Evolutionary conservation across 2,329 filamentous ascomycete species (phyloP).

Genomic region (Leptographium wingfieldii): DNA sequence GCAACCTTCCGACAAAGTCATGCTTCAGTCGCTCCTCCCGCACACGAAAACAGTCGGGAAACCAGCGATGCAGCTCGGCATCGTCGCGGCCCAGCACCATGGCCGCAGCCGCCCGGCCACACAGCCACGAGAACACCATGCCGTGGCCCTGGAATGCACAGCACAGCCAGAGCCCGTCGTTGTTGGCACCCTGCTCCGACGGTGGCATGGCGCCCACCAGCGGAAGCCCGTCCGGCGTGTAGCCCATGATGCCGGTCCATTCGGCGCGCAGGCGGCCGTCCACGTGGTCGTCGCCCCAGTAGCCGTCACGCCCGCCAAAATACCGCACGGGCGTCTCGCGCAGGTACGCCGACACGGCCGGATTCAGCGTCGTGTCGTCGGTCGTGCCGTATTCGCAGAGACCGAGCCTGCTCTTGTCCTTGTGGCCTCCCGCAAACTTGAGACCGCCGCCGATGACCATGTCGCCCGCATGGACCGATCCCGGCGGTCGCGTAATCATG

Average conservation of each 20-base stretch:
- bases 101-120: slow-evolving; percentile 40
- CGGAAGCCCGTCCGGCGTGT: slow-evolving; percentile 38
- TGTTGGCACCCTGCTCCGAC: slow-evolving; percentile 10
- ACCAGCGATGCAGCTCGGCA: slow-evolving; percentile 30
- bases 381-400: slow-evolving; percentile 39
- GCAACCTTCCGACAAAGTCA: slow-evolving; percentile 21
- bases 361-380: slow-evolving; percentile 40
- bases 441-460: slow-evolving; percentile 52
- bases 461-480: slow-evolving; percentile 29
- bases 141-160: slow-evolving; percentile 55
- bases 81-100: slow-evolving; percentile 33
- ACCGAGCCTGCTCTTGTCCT: slow-evolving; percentile 23
- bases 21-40: slow-evolving; percentile 28
- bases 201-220: slow-evolving; percentile 36
- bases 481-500: slow-evolving; percentile 45
- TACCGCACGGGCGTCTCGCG: slow-evolving; percentile 28
- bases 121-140: slow-evolving; percentile 51
- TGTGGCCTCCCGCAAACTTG: slow-evolving; percentile 14
- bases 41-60: slow-evolving; percentile 38
- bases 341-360: slow-evolving; percentile 35
- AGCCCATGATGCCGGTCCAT: slow-evolving; percentile 45
- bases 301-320: slow-evolving; percentile 30
- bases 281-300: slow-evolving; percentile 32
- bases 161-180: slow-evolving; percentile 34
- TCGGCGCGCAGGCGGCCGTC: slow-evolving; percentile 28